Percentiles rank a stretch among this genome's conserved stretches.
These are phyloP conservation scores for Lactifluus echinatus DNA, from an alignment of 768 basidiomycete species.

Conservation along the genomic window DNA sequence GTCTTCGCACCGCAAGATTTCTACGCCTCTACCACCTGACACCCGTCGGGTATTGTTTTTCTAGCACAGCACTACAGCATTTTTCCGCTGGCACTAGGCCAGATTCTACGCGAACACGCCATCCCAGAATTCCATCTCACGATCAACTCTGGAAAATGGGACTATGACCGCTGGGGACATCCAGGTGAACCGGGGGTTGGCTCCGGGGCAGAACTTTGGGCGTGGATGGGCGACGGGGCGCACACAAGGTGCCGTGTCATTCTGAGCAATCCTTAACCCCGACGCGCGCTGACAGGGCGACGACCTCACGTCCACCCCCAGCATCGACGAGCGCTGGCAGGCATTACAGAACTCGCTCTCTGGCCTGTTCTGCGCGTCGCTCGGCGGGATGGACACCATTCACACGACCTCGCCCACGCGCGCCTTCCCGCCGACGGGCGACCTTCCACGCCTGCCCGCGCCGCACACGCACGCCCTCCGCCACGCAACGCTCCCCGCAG, in stretches of 20 bases:
- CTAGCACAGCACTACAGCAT: constrained; percentile 79
- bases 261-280: neutral
- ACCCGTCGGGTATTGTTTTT: neutral
- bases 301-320: too few relatives aligned
- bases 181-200: constrained; percentile 70
- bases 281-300: too few relatives aligned
- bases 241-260: constrained; percentile 34
- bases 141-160: constrained; percentile 89
- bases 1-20: constrained; percentile 19
- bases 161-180: constrained; percentile 75
- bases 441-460: constrained; percentile 19
- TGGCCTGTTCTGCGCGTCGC: constrained; percentile 90
- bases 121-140: constrained; percentile 85
- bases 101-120: constrained; percentile 77
- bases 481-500: constrained; percentile 71
- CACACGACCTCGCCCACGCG: constrained; percentile 60
- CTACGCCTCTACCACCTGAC: neutral
- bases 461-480: constrained; percentile 44
- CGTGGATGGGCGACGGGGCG: constrained; percentile 75
- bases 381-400: constrained; percentile 67
- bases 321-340: constrained; percentile 72
- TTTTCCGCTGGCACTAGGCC: constrained; percentile 80
- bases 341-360: constrained; percentile 83
- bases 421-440: constrained; percentile 26
- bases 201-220: constrained; percentile 84